These are phyloP conservation scores for Xylona heveae DNA, from an alignment of 495 filamentous ascomycete species.

Conservation along the genomic window DNA sequence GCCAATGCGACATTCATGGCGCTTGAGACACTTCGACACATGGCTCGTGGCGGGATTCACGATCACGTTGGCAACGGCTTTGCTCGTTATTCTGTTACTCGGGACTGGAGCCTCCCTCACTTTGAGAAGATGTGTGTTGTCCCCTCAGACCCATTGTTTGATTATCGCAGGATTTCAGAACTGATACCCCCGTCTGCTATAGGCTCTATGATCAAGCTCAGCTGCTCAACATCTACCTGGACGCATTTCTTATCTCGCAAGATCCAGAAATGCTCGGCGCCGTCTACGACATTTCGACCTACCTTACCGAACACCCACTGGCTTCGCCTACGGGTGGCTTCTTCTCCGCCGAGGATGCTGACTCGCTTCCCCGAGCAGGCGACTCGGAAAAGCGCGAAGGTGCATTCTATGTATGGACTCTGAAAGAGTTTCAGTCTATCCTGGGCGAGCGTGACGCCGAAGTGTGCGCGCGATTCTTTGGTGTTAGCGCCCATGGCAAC, in stretches of 20 bases:
- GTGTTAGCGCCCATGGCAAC: constrained; percentile 75
- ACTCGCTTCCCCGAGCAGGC: constrained; percentile 52
- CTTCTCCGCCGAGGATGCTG: constrained; percentile 77
- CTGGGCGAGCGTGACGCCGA: constrained; percentile 47
- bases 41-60: constrained; percentile 71
- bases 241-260: constrained; percentile 58
- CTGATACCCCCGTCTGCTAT: not conserved
- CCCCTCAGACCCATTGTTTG: not conserved
- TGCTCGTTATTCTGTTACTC: constrained; percentile 72
- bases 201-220: constrained; percentile 79
- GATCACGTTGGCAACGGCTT: constrained; percentile 91
- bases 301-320: constrained; percentile 51
- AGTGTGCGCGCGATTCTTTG: constrained; percentile 68
- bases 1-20: constrained; percentile 61
- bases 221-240: constrained; percentile 66
- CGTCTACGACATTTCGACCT: constrained; percentile 66
- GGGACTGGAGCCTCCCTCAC: constrained; percentile 80
- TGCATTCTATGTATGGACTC: constrained; percentile 89
- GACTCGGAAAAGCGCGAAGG: constrained; percentile 82
- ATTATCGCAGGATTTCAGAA: not conserved
- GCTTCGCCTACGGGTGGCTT: constrained; percentile 52
- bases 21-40: constrained; percentile 54
- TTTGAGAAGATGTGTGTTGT: constrained; percentile 79
- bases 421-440: constrained; percentile 64
- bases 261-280: constrained; percentile 54